These are phyloP conservation scores for Nemania diffusa DNA, from an alignment of 2,329 filamentous ascomycete genomes.

Conservation along the genomic window DNA sequence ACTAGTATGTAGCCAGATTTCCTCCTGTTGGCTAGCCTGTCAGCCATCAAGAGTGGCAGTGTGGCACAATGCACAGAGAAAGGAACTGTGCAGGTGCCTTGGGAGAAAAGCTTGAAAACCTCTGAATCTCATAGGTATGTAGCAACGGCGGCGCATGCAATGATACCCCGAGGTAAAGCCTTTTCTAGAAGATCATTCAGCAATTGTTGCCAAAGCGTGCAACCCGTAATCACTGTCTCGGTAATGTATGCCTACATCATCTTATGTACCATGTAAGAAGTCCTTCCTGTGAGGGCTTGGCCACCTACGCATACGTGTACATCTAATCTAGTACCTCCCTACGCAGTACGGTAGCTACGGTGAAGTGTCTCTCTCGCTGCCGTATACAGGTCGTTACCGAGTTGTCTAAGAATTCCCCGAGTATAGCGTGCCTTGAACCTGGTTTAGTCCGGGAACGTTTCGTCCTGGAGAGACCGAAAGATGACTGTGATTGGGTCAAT, in stretches of 20 bases:
- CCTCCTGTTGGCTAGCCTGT: conserved; percentile 9
- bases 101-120: neutral
- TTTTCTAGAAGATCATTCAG: conserved; percentile 4
- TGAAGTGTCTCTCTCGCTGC: neutral
- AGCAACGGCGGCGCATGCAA: neutral
- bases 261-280: conserved; percentile 33
- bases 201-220: neutral
- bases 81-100: neutral
- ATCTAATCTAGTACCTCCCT: neutral
- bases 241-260: neutral
- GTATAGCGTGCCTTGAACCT: conserved; percentile 26
- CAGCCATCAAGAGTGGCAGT: neutral
- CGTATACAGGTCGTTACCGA: conserved; percentile 17
- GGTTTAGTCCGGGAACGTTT: conserved; percentile 23
- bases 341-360: conserved; percentile 6
- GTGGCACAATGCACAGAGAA: conserved; percentile 9
- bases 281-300: conserved; percentile 17
- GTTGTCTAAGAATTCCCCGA: conserved; percentile 28
- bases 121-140: neutral
- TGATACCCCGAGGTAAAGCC: conserved; percentile 23
- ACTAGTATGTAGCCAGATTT: neutral
- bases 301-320: conserved; percentile 3
- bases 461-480: conserved; percentile 9
- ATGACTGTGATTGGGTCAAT: conserved; percentile 21
- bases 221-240: neutral